phyloP scores from a whole-genome alignment of 2,329 filamentous ascomycete species.

The Aspergillus sp. region DNA sequence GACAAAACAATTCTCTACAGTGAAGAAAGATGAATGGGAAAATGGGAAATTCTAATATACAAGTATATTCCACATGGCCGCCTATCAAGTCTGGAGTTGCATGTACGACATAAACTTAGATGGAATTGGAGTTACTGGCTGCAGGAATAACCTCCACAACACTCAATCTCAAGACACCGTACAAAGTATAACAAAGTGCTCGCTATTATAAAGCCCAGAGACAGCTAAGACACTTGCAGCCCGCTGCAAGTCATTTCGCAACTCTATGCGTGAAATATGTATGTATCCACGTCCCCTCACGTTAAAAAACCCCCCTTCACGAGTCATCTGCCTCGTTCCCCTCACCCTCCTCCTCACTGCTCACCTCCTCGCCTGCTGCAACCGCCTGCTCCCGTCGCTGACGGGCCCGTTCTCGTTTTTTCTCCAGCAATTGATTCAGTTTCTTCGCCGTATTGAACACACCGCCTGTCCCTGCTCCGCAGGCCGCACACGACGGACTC shows the following conservation, averaged over 20 bases:
- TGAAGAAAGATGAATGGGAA: too few species aligned
- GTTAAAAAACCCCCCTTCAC: background rate
- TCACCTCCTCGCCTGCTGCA: slow-evolving; percentile 46
- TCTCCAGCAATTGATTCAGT: slow-evolving; percentile 69
- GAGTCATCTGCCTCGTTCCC: slow-evolving; percentile 13
- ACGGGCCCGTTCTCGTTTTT: slow-evolving; percentile 52
- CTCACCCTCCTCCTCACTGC: slow-evolving; percentile 37
- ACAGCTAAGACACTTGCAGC: background rate
- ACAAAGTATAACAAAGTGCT: too few species aligned
- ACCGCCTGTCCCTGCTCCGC: slow-evolving; percentile 74
- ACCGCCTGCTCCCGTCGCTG: slow-evolving; percentile 47
- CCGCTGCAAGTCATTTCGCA: background rate
- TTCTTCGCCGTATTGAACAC: slow-evolving; percentile 85
- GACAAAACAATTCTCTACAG: too few species aligned
- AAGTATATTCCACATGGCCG: too few species aligned
- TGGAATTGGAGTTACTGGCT: too few species aligned
- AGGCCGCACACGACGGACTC: slow-evolving; percentile 78
- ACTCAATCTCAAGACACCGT: too few species aligned
- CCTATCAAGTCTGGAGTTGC: too few species aligned
- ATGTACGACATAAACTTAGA: too few species aligned
- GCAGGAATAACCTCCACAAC: too few species aligned
- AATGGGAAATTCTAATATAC: too few species aligned
- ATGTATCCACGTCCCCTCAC: background rate
- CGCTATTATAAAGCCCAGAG: too few species aligned
- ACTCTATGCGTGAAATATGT: background rate